Evolutionary conservation across 2,329 filamentous ascomycete genomes (phyloP), one percentile per base, ranked within the genome.

Genomic region (Emericellopsis cladophorae): DNA sequence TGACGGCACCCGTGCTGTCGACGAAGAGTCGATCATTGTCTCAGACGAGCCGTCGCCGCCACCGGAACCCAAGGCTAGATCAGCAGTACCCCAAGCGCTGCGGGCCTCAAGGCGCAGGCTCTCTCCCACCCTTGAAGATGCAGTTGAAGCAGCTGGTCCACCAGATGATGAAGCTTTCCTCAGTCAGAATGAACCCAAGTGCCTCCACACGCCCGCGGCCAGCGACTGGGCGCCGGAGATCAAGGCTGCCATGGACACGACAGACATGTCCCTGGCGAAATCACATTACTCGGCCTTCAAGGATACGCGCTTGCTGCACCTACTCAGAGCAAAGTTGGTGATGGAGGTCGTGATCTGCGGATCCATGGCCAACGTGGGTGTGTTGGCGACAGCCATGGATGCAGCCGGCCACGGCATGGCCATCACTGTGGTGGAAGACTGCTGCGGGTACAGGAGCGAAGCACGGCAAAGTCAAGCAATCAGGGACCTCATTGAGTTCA

Each of bases 291-390:
- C 92, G 4, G 89, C 89, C 12, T 89, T 96, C 54, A 75, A 79
- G 40, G 77, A 76, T 8, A 85, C 81, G 0, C 72, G 75, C 38
- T 68, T 96, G 14, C 70, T 96, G 7, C 70, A 82, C 39, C 70
- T 78, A n/a, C 64, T 96, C 36, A 77, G 89, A n/a, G 79, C 79
- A n/a, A 84, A 80, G 47, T 80, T 95, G 49, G 78, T 94, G 44
- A 95, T 88, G 2, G 84, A 95, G 52, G 67, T 98, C 11, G 95
- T 84, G 59, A 75, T 96, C 21, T 93, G 85, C 53, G 92, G 92
- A 18, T 82, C 84, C 36, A 72, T 94, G 38, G 85, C 82, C 35
- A 95, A 96, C 52, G 68, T 93, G 31, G 89, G 88, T 26, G 80
- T 96, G 37, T 88, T 92, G 55, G 90, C 92, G 7, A 95, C 90